Evolutionary conservation across 306 rosid species (phyloP), one percentile per base, ranked within the genome.

Genomic region (Castanospermum australe): DNA sequence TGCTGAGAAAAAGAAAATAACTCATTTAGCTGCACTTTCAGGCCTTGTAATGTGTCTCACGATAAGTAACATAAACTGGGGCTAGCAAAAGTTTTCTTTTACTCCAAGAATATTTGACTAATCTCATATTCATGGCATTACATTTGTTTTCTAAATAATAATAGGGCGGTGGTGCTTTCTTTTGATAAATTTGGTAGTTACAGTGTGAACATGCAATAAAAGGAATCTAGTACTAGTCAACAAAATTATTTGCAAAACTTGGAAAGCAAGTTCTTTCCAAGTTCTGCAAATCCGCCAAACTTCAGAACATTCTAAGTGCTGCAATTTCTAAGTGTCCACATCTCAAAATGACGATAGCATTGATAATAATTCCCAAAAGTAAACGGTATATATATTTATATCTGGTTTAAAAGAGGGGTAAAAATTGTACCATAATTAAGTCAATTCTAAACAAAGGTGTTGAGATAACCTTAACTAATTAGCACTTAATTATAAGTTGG

Each of bases 211-310:
- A 47, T 12, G 33, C 8, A 1, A 77, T 20, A 60, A 38, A 21
- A 48, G 76, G 89, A 80, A 84, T 84, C 88, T 56, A 63, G n/a
- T n/a, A 28, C 54, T 88, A 33, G 90, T 77, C 80, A 79, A 85
- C 67, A 83, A 64, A 25, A 71, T 66, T 71, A 83, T 9, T 22
- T 5, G 25, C 54, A 30, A 20, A 50, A 82, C 9, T 21, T 67
- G 73, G 80, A 57, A 79, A 42, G 35, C 18, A 38, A 59, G 17
- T 81, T 60, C 14, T 89, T 89, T 83, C 33, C 18, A 38, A 59
- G 17, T 81, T 60, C 14, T 89, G 91, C 84, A 15, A 76, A 79
- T 68, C 72, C 60, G 78, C 93, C 93, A 20, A 89, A 89, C 93
- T 81, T 79, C 2, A 33, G 77, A 64, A 79, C 42, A 64, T 72